A percentile compares a stretch with the other conserved stretches of the same genome.
Evolutionary conservation across 306 rosid species (phyloP).

Genomic region (Malus asiatica): DNA sequence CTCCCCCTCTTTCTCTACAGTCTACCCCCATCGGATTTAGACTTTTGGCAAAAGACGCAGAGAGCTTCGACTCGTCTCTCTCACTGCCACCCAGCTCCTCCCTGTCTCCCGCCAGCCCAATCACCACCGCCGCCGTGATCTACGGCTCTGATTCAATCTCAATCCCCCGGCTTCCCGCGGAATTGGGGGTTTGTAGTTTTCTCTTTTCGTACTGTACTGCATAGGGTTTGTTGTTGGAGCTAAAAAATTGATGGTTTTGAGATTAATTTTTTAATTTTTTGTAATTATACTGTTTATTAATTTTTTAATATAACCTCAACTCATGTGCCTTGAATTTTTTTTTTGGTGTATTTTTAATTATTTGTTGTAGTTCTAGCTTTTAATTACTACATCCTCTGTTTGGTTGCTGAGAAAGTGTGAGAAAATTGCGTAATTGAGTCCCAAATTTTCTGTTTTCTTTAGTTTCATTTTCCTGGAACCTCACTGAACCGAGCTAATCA

Average conservation of each 20-base stretch:
- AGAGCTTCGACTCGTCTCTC: background rate
- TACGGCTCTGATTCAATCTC: background rate
- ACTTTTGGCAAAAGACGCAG: background rate
- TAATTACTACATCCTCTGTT: background rate
- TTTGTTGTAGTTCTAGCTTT: background rate
- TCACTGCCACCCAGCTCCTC: background rate
- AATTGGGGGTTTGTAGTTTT: constrained; percentile 23
- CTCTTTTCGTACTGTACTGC: background rate
- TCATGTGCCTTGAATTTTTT: background rate
- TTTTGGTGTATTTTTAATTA: background rate
- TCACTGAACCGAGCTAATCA: background rate
- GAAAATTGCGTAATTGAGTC: background rate
- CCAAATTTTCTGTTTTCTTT: background rate
- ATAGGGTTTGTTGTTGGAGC: constrained; percentile 23
- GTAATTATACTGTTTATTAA: background rate
- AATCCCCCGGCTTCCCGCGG: background rate
- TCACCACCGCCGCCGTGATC: constrained; percentile 11
- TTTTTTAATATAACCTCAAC: background rate
- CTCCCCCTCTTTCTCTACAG: background rate
- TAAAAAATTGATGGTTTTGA: background rate
- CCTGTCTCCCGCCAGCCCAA: background rate
- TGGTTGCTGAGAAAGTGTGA: constrained; percentile 11
- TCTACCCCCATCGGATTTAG: constrained; percentile 12
- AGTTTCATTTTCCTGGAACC: background rate
- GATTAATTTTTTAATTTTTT: background rate